Evolutionary conservation across 2,329 filamentous ascomycete genomes (phyloP).

Genomic region (Hypoxylon rubiginosum): DNA sequence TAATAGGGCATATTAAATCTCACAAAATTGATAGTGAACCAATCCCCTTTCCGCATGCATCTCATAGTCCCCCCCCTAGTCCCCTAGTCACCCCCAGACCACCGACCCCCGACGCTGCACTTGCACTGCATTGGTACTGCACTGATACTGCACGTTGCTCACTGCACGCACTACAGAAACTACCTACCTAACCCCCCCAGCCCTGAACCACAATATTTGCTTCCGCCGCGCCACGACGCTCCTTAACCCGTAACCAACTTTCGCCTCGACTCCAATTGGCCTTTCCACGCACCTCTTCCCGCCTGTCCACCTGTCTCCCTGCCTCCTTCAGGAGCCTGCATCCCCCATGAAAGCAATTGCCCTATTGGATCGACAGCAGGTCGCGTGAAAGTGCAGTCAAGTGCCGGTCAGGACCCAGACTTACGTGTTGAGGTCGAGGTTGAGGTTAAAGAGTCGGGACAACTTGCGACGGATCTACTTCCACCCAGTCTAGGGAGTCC

Average conservation of each 20-base stretch:
- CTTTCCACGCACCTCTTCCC: slow-evolving; percentile 6
- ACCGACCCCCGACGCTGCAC: neutral
- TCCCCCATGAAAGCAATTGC: slow-evolving; percentile 27
- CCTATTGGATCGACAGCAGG: slow-evolving; percentile 28
- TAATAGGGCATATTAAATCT: slow-evolving; percentile 16
- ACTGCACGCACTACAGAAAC: neutral
- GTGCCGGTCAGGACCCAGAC: slow-evolving; percentile 13
- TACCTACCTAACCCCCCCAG: neutral
- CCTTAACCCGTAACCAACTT: slow-evolving; percentile 17
- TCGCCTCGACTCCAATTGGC: slow-evolving; percentile 4
- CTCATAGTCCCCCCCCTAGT: slow-evolving; percentile 37
- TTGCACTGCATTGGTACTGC: neutral
- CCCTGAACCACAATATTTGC: slow-evolving; percentile 34
- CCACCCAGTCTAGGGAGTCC: neutral
- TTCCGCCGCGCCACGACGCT: slow-evolving; percentile 36
- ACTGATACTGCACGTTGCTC: neutral
- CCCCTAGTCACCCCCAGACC: too few species aligned
- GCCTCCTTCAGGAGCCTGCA: slow-evolving; percentile 22
- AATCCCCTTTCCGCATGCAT: slow-evolving; percentile 42
- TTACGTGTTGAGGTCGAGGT: neutral
- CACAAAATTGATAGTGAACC: slow-evolving; percentile 19
- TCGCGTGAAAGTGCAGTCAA: slow-evolving; percentile 33
- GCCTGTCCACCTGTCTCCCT: slow-evolving; percentile 18
- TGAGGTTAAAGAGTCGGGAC: slow-evolving; percentile 2
- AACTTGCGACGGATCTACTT: neutral